These are phyloP conservation scores for Pyrenopolyporus hunteri DNA, from an alignment of 495 filamentous ascomycete species.

Conservation along the genomic window DNA sequence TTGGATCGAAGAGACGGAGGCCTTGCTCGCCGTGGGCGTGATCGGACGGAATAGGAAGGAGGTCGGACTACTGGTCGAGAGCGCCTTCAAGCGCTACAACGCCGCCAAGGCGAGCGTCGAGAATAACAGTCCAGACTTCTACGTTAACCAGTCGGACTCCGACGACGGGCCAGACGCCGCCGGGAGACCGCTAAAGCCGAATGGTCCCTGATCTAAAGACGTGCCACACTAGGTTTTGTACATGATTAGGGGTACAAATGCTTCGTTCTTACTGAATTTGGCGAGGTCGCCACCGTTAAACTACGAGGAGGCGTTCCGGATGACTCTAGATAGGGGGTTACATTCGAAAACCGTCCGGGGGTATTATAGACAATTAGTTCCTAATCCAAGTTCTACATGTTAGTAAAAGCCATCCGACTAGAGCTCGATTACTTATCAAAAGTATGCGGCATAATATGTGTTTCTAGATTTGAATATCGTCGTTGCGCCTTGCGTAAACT, in stretches of 20 bases:
- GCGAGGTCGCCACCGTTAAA: neutral
- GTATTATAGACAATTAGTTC: neutral
- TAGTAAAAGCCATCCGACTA: no score
- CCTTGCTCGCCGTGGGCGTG: conserved; percentile 46
- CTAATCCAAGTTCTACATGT: neutral
- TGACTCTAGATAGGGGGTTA: neutral
- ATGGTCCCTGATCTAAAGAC: neutral
- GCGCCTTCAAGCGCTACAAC: conserved; percentile 53
- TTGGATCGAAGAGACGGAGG: conserved; percentile 48
- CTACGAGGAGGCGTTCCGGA: neutral
- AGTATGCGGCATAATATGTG: neutral
- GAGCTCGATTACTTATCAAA: neutral
- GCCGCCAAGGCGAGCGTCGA: conserved; percentile 51
- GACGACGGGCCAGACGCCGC: conserved; percentile 10
- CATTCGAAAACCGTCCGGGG: no score
- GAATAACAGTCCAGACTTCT: conserved; percentile 52
- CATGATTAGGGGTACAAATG: neutral
- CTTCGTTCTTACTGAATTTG: neutral
- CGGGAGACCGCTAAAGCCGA: conserved; percentile 17
- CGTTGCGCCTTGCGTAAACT: neutral
- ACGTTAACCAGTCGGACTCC: conserved; percentile 39
- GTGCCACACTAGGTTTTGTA: neutral
- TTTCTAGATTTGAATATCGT: neutral
- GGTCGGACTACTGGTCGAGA: conserved; percentile 51
- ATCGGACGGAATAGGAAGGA: conserved; percentile 52